phyloP scores from a whole-genome alignment of 495 filamentous ascomycete genomes.

The Lepraria neglecta region DNA sequence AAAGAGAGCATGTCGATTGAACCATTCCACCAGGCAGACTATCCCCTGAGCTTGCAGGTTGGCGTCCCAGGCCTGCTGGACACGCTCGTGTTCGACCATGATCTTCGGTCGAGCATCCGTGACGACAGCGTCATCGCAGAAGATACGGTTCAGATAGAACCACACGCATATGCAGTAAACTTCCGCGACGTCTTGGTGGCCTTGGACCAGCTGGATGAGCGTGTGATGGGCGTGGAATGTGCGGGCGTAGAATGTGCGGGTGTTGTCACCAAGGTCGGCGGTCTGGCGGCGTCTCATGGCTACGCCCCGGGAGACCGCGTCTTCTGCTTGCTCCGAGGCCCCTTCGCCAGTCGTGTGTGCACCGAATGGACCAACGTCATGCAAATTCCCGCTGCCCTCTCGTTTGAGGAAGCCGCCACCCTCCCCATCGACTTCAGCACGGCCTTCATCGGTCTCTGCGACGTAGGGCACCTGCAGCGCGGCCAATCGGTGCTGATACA shows the following conservation, averaged over 20 bases:
- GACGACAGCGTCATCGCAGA: too few relatives aligned
- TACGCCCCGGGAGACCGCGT: constrained; percentile 19
- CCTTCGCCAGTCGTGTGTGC: constrained; percentile 9
- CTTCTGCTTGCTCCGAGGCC: constrained; percentile 5
- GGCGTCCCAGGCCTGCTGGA: constrained; percentile 4
- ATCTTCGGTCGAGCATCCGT: too few relatives aligned
- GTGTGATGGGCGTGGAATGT: constrained; percentile 30
- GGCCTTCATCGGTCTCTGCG: constrained; percentile 31
- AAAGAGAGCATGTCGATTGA: background rate
- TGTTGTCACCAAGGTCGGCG: constrained; percentile 46
- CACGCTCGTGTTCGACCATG: constrained; percentile 18
- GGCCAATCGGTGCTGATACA: constrained; percentile 47
- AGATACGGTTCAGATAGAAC: constrained; percentile 17
- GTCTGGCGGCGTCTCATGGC: constrained; percentile 33
- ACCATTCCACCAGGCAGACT: constrained; percentile 7
- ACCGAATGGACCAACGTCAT: constrained; percentile 4
- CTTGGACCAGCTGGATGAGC: too few relatives aligned
- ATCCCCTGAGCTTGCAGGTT: constrained; percentile 8
- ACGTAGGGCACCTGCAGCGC: constrained; percentile 30
- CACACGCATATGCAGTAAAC: constrained; percentile 16
- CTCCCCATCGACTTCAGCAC: constrained; percentile 34
- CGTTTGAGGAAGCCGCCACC: constrained; percentile 32
- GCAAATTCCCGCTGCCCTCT: constrained; percentile 28
- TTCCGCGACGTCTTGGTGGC: constrained; percentile 28
- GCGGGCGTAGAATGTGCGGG: constrained; percentile 50